Percentiles rank a stretch among this genome's conserved stretches.
These are phyloP conservation scores for Danielozyma ontarioensis DNA, from an alignment of 805 yeast genomes.

Conservation along the genomic window DNA sequence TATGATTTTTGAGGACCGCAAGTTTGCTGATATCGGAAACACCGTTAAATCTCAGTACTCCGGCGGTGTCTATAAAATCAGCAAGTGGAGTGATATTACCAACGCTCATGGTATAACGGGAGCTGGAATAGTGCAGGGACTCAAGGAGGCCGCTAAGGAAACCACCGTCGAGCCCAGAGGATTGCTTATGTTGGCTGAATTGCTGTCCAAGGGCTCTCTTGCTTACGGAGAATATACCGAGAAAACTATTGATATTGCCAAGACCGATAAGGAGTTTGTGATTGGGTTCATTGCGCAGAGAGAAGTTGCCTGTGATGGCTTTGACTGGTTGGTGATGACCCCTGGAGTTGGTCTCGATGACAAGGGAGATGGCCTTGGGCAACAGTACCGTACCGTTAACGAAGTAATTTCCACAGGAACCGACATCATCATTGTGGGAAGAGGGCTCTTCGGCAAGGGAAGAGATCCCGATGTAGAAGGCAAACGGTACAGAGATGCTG, in stretches of 20 bases:
- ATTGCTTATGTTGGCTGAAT: conserved; percentile 88
- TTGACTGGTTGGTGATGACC: conserved; percentile 95
- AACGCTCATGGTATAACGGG: conserved; percentile 99
- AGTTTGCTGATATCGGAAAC: conserved; percentile 97
- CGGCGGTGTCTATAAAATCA: conserved; percentile 85
- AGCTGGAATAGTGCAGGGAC: conserved; percentile 83
- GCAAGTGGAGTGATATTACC: conserved; percentile 94
- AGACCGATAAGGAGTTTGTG: conserved; percentile 80
- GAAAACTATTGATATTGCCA: conserved; percentile 81
- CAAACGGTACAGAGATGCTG: conserved; percentile 83
- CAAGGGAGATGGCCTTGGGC: conserved; percentile 93
- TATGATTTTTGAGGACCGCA: conserved; percentile 92
- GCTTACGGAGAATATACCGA: conserved; percentile 90
- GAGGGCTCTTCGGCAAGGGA: conserved; percentile 93
- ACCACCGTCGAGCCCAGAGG: conserved; percentile 79
- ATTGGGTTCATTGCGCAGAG: conserved; percentile 95
- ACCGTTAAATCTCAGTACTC: conserved; percentile 92
- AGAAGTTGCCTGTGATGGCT: conserved; percentile 80
- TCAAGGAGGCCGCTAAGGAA: conserved; percentile 74
- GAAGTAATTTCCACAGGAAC: conserved; percentile 83
- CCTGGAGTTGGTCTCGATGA: conserved; percentile 99
- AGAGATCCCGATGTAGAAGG: conserved; percentile 89
- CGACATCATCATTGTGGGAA: conserved; percentile 95
- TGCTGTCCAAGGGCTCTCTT: conserved; percentile 88
- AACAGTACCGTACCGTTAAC: conserved; percentile 89